These are phyloP conservation scores for Paecilomyces niveus DNA, from an alignment of 2,329 filamentous ascomycete genomes.

Conservation along the genomic window DNA sequence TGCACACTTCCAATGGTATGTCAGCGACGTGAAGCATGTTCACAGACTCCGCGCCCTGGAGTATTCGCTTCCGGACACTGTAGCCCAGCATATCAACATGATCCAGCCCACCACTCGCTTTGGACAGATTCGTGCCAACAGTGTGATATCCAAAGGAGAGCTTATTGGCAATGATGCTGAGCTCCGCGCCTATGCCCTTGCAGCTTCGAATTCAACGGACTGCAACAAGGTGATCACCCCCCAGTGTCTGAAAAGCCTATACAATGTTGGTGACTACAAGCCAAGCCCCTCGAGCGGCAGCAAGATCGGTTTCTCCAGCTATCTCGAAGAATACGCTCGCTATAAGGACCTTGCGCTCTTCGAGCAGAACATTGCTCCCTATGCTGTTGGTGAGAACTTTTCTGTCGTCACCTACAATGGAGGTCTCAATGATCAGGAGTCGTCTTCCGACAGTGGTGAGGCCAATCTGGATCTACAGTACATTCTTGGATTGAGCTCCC, in stretches of 20 bases:
- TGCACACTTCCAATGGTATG: conserved; percentile 35
- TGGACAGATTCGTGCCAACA: conserved; percentile 25
- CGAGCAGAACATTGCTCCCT: conserved; percentile 30
- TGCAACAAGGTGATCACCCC: conserved; percentile 42
- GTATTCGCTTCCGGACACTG: conserved; percentile 31
- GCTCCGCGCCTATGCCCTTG: conserved; percentile 11
- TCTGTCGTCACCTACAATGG: conserved; percentile 37
- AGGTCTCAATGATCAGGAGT: conserved; percentile 29
- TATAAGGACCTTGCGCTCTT: conserved; percentile 41
- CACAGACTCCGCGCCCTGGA: conserved; percentile 31
- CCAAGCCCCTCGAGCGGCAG: conserved; percentile 28
- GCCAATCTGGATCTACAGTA: conserved; percentile 47
- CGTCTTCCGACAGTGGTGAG: conserved; percentile 36
- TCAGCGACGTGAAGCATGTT: conserved; percentile 16
- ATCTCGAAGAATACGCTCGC: conserved; percentile 43
- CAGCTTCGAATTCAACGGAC: conserved; percentile 18
- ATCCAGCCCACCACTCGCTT: conserved; percentile 38
- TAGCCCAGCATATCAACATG: conserved; percentile 31
- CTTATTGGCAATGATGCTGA: conserved; percentile 11
- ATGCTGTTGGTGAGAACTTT: conserved; percentile 38
- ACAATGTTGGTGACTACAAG: conserved; percentile 38
- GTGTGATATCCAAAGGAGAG: conserved; percentile 16
- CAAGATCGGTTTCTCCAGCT: conserved; percentile 41
- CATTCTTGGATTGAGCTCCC: conserved; percentile 38
- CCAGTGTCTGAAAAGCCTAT: conserved; percentile 40